Conservation (phyloP, 768 basidiomycete species). For the Boletus coccyginus region DNA sequence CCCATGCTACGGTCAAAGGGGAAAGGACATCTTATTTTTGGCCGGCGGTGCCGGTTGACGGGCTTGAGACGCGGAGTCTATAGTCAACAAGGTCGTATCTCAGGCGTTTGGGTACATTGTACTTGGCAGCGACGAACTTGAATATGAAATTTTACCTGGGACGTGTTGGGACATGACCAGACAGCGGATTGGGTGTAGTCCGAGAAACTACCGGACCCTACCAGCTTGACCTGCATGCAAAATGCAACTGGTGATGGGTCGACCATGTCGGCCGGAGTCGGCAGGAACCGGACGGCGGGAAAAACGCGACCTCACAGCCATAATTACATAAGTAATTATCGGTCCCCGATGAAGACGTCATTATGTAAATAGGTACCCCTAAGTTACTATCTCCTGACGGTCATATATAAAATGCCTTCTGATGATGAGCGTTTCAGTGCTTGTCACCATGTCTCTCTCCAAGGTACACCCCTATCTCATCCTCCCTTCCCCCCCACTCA, state of each 20-base stretch:
- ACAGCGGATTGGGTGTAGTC: too few relatives aligned
- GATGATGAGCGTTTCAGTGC: not conserved
- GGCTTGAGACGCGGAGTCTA: not conserved
- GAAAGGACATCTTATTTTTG: conserved; percentile 19
- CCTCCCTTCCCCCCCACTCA: not conserved
- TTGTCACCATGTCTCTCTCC: conserved; percentile 52
- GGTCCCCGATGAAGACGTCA: not conserved
- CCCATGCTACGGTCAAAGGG: conserved; percentile 14
- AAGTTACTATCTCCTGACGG: not conserved
- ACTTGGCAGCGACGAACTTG: not conserved
- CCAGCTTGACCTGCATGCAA: too few relatives aligned
- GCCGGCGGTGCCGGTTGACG: not conserved
- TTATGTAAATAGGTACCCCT: not conserved
- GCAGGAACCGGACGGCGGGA: too few relatives aligned
- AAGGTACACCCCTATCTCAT: conserved; percentile 40
- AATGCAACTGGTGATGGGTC: too few relatives aligned
- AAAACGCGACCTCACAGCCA: too few relatives aligned
- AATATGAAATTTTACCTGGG: conserved; percentile 1
- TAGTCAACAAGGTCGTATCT: not conserved
- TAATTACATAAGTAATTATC: too few relatives aligned
- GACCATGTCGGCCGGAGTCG: too few relatives aligned
- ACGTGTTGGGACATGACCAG: not conserved
- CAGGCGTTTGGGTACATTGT: not conserved
- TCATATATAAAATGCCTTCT: not conserved
- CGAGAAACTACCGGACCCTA: too few relatives aligned